Conservation (phyloP, 75 land plant genomes). For the Chamaecyparis obtusa region DNA sequence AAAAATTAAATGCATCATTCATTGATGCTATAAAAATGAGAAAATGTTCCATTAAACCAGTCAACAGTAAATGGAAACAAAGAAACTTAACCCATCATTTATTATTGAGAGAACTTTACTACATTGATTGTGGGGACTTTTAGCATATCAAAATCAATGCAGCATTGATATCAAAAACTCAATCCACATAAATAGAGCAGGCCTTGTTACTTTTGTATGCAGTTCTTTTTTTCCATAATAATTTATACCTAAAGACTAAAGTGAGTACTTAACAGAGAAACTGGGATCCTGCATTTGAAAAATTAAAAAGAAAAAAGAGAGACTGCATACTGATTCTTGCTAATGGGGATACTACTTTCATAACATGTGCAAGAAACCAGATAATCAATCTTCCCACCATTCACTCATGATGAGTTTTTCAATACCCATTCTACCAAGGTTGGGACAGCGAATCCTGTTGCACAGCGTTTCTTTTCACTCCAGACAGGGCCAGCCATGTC, state of each 20-base stretch:
- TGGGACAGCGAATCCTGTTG: slow-evolving; percentile 89
- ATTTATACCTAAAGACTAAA: neutral
- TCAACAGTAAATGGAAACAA: neutral
- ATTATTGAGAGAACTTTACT: no score
- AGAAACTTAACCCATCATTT: neutral
- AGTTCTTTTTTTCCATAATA: neutral
- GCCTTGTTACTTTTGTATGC: neutral
- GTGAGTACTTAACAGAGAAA: neutral
- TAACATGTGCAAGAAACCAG: neutral
- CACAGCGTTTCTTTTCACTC: slow-evolving; percentile 74
- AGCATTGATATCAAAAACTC: neutral
- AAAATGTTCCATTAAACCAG: neutral
- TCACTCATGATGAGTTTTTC: slow-evolving; percentile 56
- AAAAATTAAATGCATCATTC: neutral
- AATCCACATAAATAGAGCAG: neutral
- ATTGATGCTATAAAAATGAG: neutral
- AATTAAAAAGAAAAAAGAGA: no score
- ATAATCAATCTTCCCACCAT: neutral
- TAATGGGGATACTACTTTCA: neutral
- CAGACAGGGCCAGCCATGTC: slow-evolving; percentile 98
- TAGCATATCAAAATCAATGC: no score
- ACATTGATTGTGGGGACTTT: neutral
- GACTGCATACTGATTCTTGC: neutral
- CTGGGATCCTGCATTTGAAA: neutral
- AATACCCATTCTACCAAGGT: slow-evolving; percentile 96